Evolutionary conservation across 805 yeast species (phyloP).

Genomic region (Candida piceae): DNA sequence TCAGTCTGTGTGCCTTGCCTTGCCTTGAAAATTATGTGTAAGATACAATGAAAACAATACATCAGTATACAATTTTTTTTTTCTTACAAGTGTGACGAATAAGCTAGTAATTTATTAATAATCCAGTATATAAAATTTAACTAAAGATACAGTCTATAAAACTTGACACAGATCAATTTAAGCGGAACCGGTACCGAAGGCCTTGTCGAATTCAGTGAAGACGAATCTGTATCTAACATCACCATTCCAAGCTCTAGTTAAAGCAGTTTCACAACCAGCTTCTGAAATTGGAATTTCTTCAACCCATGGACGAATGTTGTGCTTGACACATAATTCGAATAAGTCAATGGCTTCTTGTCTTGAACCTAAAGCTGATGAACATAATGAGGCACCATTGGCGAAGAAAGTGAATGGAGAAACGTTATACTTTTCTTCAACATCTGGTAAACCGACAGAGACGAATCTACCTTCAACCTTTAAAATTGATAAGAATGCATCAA

Average conservation of each 20-base stretch:
- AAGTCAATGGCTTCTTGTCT: constrained; percentile 42
- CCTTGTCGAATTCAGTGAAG: constrained; percentile 43
- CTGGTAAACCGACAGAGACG: constrained; percentile 46
- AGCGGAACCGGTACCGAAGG: constrained; percentile 30
- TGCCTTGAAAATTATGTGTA: too few relatives aligned
- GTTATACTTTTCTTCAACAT: constrained; percentile 33
- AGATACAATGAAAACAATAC: too few relatives aligned
- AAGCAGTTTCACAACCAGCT: constrained; percentile 36
- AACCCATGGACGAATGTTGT: constrained; percentile 44
- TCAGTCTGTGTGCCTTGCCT: too few relatives aligned
- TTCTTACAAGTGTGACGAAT: too few relatives aligned
- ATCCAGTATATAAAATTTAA: too few relatives aligned
- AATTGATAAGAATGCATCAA: constrained; percentile 31
- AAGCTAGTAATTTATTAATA: too few relatives aligned
- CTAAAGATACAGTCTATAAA: too few relatives aligned
- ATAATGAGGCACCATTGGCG: constrained; percentile 38
- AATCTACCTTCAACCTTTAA: constrained; percentile 36
- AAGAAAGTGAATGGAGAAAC: constrained; percentile 51
- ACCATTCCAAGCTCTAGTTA: constrained; percentile 41
- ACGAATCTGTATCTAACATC: constrained; percentile 50
- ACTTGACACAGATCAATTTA: too few relatives aligned
- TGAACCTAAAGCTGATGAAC: constrained; percentile 44
- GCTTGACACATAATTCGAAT: constrained; percentile 41
- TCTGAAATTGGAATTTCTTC: constrained; percentile 45
- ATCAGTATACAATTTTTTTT: too few relatives aligned